A percentile compares a stretch with the other conserved stretches of the same genome.
These are phyloP conservation scores for Trichoderma reesei DNA, from an alignment of 495 filamentous ascomycete species.

Conservation along the genomic window DNA sequence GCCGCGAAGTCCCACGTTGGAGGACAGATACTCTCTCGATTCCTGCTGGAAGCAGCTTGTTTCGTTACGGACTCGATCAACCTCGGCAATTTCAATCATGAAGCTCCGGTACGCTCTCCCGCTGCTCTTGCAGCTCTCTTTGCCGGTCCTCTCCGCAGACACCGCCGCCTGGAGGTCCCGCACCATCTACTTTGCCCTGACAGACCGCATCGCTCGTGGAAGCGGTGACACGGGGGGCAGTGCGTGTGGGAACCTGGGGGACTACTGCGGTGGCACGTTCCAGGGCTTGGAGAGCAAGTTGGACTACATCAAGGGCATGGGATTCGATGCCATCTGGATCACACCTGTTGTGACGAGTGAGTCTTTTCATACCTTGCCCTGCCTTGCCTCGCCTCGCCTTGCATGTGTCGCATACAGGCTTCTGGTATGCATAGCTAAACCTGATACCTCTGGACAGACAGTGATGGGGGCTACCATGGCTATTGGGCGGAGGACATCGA, in stretches of 20 bases:
- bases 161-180: conserved; percentile 29
- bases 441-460: not conserved
- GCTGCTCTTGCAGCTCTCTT: conserved; percentile 14
- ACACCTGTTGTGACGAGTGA: conserved; percentile 60
- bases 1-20: not conserved
- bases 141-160: conserved; percentile 21
- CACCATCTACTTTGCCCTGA: conserved; percentile 61
- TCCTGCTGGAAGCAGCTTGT: not conserved
- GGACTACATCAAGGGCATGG: conserved; percentile 67
- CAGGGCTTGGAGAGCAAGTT: conserved; percentile 59
- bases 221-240: conserved; percentile 41
- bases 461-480: conserved; percentile 51
- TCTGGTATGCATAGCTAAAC: too few species aligned
- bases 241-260: conserved; percentile 39
- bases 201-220: conserved; percentile 63
- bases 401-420: too few species aligned
- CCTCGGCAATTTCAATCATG: not conserved
- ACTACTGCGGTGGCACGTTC: conserved; percentile 72
- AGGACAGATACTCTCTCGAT: not conserved
- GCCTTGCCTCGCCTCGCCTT: too few species aligned
- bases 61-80: not conserved
- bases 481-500: conserved; percentile 69
- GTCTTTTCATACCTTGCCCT: not conserved
- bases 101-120: not conserved
- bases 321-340: conserved; percentile 80